A percentile compares a stretch with the other conserved stretches of the same genome.
Conservation (phyloP, 768 basidiomycete species). For the Rhizopogon vinicolor region DNA sequence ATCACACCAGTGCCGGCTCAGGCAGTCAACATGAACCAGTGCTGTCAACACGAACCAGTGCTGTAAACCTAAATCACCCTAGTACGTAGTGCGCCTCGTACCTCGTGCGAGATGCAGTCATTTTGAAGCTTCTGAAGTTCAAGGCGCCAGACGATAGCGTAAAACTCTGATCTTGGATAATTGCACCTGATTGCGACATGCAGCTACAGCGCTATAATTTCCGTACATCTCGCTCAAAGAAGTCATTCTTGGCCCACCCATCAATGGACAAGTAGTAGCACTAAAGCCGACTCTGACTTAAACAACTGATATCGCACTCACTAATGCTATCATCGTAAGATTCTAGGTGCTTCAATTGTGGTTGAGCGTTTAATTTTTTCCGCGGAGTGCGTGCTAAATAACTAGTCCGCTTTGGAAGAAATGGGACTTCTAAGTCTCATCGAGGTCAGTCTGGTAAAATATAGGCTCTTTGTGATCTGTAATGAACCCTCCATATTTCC, state of each 20-base stretch:
- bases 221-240: background rate
- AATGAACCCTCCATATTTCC: no score
- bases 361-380: no score
- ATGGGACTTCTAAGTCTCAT: no score
- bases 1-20: background rate
- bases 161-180: background rate
- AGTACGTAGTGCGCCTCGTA: background rate
- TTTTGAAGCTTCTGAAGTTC: background rate
- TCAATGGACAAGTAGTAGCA: no score
- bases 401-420: no score
- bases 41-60: background rate
- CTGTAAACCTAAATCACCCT: background rate
- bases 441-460: no score
- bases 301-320: no score
- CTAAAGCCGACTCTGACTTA: no score
- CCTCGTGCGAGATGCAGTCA: background rate
- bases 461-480: no score
- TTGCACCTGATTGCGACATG: background rate
- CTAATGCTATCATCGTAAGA: no score
- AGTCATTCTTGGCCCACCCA: background rate
- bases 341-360: no score
- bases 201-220: background rate
- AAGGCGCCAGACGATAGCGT: background rate
- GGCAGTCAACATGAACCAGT: background rate
- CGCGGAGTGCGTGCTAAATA: no score